Conservation (phyloP, 1,284 basidiomycete species). For the Austropuccinia psidii region DNA sequence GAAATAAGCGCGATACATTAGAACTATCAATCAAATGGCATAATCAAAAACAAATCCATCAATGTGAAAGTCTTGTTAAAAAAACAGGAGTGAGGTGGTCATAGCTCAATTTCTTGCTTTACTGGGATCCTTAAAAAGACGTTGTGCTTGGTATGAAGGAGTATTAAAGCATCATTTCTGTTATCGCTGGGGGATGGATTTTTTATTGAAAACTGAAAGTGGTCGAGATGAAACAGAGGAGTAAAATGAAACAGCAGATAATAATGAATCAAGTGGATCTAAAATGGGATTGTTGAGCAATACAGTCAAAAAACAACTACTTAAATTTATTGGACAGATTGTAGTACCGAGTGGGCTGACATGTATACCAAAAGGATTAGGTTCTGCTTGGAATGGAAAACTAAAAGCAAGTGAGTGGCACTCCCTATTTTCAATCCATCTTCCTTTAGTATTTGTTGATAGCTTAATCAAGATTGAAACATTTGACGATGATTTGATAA, state of each 20-base stretch:
- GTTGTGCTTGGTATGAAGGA: conserved; percentile 4
- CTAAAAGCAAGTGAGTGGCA: too few species aligned
- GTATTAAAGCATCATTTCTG: conserved; percentile 11
- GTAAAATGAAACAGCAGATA: not conserved
- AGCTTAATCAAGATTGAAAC: too few species aligned
- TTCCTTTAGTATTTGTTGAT: too few species aligned
- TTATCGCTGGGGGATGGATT: conserved; percentile 3
- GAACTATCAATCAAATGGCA: not conserved
- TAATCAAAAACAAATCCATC: not conserved
- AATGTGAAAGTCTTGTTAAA: not conserved
- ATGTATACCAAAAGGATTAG: too few species aligned
- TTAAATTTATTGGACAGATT: too few species aligned
- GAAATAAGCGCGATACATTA: not conserved
- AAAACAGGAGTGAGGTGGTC: conserved; percentile 9
- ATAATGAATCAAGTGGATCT: too few species aligned
- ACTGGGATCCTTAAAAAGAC: conserved; percentile 22
- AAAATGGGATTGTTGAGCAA: too few species aligned
- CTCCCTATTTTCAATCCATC: too few species aligned
- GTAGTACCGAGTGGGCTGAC: too few species aligned
- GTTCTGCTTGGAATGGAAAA: too few species aligned
- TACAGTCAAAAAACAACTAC: not conserved
- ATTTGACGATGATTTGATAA: too few species aligned
- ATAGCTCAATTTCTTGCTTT: conserved; percentile 9
- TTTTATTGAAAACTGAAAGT: too few species aligned
- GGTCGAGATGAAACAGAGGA: not conserved